Conservation (phyloP, 805 yeast genomes). For the Kuraishia hungarica region DNA sequence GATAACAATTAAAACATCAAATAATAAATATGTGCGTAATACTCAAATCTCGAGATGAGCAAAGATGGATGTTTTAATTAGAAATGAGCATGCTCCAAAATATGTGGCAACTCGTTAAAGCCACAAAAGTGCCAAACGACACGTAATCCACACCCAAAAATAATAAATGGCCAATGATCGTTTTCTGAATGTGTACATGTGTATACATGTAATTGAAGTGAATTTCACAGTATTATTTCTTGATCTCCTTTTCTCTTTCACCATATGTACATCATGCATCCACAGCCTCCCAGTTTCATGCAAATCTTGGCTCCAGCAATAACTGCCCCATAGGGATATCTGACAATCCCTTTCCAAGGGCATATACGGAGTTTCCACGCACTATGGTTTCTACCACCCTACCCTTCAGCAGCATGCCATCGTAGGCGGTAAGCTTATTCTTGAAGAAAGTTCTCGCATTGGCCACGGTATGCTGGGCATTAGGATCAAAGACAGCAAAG, state of each 20-base stretch:
- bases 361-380: conserved; percentile 66
- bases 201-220: too few species aligned
- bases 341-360: conserved; percentile 45
- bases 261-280: neutral
- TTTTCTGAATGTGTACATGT: too few species aligned
- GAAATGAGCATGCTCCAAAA: too few species aligned
- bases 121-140: too few species aligned
- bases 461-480: conserved; percentile 35
- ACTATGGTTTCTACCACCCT: conserved; percentile 72
- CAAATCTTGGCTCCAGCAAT: conserved; percentile 48
- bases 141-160: too few species aligned
- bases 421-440: conserved; percentile 83
- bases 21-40: neutral
- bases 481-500: conserved; percentile 72
- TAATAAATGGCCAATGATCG: too few species aligned
- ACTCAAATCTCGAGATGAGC: neutral
- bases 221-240: too few species aligned
- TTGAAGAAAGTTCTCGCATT: conserved; percentile 62
- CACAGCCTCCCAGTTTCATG: too few species aligned
- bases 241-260: too few species aligned
- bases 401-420: conserved; percentile 63
- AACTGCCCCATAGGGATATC: conserved; percentile 49
- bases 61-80: neutral
- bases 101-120: too few species aligned
- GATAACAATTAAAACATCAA: neutral